Conservation (phyloP, 2,329 filamentous ascomycete species). For the Talaromyces sp. region DNA sequence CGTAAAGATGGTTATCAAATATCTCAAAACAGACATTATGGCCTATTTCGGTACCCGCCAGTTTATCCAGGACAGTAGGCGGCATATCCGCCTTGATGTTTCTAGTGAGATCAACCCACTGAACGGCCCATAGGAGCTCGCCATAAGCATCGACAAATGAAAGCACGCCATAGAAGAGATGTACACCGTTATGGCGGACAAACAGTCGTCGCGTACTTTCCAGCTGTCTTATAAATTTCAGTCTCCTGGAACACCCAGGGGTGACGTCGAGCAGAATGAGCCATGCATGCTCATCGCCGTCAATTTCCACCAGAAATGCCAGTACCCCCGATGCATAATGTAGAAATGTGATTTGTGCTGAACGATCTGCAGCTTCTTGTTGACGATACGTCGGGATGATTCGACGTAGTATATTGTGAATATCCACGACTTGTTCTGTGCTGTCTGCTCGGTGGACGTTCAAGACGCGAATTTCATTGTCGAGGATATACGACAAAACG, state of each 20-base stretch:
- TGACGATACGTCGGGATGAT: constrained; percentile 36
- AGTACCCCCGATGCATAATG: constrained; percentile 59
- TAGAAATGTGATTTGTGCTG: constrained; percentile 55
- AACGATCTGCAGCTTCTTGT: constrained; percentile 29
- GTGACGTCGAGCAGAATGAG: constrained; percentile 54
- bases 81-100: constrained; percentile 42
- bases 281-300: constrained; percentile 45
- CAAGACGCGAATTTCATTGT: constrained; percentile 57
- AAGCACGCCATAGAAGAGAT: constrained; percentile 67
- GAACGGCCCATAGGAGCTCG: constrained; percentile 62
- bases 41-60: constrained; percentile 65
- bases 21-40: constrained; percentile 71
- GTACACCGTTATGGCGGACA: constrained; percentile 61
- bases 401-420: constrained; percentile 44
- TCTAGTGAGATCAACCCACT: constrained; percentile 51
- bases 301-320: constrained; percentile 56
- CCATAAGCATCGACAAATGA: constrained; percentile 55
- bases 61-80: constrained; percentile 54
- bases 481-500: constrained; percentile 62
- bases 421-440: constrained; percentile 58
- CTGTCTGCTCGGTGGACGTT: constrained; percentile 53
- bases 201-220: constrained; percentile 59
- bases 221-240: constrained; percentile 47
- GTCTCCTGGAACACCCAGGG: constrained; percentile 26
- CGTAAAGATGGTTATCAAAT: constrained; percentile 65